A percentile compares a stretch with the other conserved stretches of the same genome.
Evolutionary conservation across 1,139 yeast species (phyloP).

Genomic region (Zygotorulaspora mrakii): DNA sequence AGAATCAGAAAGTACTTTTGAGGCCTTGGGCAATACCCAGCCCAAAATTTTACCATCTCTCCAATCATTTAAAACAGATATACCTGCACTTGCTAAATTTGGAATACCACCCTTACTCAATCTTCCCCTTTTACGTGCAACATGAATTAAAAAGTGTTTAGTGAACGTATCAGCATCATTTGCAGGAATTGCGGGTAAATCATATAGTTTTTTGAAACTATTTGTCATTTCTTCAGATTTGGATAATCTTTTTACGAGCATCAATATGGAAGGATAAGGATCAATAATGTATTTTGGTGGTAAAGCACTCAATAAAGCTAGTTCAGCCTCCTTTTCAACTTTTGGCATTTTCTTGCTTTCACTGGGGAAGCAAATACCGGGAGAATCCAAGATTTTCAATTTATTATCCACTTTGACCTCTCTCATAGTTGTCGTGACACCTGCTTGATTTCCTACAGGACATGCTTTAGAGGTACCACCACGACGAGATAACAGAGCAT

Average conservation of each 20-base stretch:
- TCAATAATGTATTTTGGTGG: conserved; percentile 86
- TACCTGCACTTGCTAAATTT: conserved; percentile 79
- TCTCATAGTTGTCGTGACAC: conserved; percentile 87
- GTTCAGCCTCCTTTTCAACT: conserved; percentile 76
- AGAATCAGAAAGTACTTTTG: conserved; percentile 41
- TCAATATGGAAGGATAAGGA: conserved; percentile 76
- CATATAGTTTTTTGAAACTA: conserved; percentile 66
- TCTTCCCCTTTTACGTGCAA: conserved; percentile 90
- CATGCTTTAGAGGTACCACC: conserved; percentile 72
- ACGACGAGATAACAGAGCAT: conserved; percentile 81
- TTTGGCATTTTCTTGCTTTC: conserved; percentile 49
- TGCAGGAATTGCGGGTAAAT: conserved; percentile 73
- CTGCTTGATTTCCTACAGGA: conserved; percentile 97
- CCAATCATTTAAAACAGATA: conserved; percentile 87
- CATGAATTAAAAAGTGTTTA: conserved; percentile 83
- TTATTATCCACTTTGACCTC: conserved; percentile 90
- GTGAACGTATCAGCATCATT: conserved; percentile 61
- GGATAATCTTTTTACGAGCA: conserved; percentile 71
- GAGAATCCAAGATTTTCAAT: conserved; percentile 86
- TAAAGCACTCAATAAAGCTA: conserved; percentile 81
- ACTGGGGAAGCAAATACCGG: conserved; percentile 95
- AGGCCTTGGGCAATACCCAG: conserved; percentile 80
- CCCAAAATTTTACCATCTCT: conserved; percentile 92
- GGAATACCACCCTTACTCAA: conserved; percentile 92
- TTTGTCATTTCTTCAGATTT: conserved; percentile 71